These are phyloP conservation scores for Suillus clintonianus DNA, from an alignment of 768 basidiomycete genomes.

Conservation along the genomic window DNA sequence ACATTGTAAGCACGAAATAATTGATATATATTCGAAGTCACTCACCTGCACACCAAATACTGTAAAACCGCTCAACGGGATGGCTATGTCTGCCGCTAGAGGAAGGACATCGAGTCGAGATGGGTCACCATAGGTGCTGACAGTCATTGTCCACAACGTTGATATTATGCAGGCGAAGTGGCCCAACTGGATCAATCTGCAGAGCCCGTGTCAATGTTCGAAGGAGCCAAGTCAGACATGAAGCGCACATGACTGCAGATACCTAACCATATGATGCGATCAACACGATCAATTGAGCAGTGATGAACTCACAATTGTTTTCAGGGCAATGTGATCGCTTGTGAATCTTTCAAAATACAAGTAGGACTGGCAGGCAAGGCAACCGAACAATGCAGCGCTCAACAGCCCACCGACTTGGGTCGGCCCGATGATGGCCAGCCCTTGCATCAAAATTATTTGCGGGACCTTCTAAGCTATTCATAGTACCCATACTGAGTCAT, in stretches of 20 bases:
- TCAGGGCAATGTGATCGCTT: constrained; percentile 4
- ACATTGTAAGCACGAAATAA: neutral
- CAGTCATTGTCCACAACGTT: constrained; percentile 3
- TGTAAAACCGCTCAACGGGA: neutral
- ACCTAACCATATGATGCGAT: neutral
- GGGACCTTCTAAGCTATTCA: neutral
- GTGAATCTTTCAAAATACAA: constrained; percentile 13
- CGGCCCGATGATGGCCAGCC: constrained; percentile 7
- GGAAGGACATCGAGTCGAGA: neutral
- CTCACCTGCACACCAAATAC: constrained; percentile 3
- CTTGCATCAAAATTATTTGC: neutral
- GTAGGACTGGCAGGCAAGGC: constrained; percentile 12
- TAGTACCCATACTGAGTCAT: neutral
- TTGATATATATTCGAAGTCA: neutral
- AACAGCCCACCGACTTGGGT: constrained; percentile 13
- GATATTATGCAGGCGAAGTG: neutral
- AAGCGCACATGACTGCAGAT: neutral
- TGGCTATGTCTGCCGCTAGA: neutral
- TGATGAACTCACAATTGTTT: neutral
- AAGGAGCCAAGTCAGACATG: neutral
- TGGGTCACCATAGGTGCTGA: constrained; percentile 2
- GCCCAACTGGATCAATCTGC: constrained; percentile 5
- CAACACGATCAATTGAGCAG: neutral
- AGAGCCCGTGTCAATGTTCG: neutral
- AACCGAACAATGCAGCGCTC: constrained; percentile 13